Base-by-base conservation (phyloP, 2,329 filamentous ascomycete genomes). In the Fusarium abutilonis region DNA sequence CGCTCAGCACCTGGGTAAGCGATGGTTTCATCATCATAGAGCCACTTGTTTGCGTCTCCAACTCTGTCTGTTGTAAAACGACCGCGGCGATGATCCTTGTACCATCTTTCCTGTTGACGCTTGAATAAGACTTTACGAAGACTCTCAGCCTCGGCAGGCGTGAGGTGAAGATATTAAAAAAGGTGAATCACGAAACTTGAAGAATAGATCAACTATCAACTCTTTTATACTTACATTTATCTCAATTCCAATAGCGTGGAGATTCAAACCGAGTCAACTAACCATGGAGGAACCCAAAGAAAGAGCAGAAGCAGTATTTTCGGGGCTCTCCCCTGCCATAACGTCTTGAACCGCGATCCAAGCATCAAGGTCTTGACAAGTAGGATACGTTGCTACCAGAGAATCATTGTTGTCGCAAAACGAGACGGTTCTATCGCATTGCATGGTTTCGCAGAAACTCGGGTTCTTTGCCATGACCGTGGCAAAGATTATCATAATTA, bases 401-500 rank as follows among this genome's bases (percentile, higher is more conserved):
- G 52, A 52, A 2, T 19, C 4, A 1, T 17, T 29, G 9, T 53
- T 17, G 1, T 62, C 38, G 35, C 62, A 62, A 14, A 57, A 62
- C 0, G 57, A 62, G 2, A 52, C 52, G 1, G 58, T 6, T 6
- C 57, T 62, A 8, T 36, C 39, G 14, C 57, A 62, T 15, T 19
- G 29, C 42, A 62, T 62, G 4, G 59, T 42, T 1, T 62, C 17
- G 1, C 52, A 31, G 26, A 39, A 62, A 6, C 35, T 48, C 6
- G 57, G 35, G 2, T 26, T 53, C 14, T 48, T 62, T 3, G 57
- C 62, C 59, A 62, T 62, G 14, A 17, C 1, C 1, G 32, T 0
- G 0, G 57, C 59, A 11, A 57, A 52, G 17, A 53, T 45, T 9
- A 62, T 62, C 52, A 62, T 62, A 0, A 62, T 62, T 1, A 62